These are phyloP conservation scores for Camelina neglecta DNA, from an alignment of 345 rosid genomes.

Conservation along the genomic window DNA sequence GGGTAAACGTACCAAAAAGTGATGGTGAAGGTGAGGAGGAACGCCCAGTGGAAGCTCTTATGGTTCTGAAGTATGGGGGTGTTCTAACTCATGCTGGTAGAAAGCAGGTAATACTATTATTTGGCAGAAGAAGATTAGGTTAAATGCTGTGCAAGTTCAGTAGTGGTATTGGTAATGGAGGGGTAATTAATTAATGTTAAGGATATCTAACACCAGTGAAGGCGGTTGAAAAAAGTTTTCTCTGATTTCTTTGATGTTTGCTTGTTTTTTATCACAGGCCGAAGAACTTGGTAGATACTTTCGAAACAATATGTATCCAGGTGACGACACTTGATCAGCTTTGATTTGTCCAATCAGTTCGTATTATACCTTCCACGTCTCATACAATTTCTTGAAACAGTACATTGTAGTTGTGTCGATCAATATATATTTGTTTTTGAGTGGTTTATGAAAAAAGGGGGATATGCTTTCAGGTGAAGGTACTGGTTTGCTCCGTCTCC, in stretches of 20 bases:
- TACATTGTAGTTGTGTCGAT: conserved; percentile 20
- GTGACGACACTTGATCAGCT: conserved; percentile 47
- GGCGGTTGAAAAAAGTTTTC: background rate
- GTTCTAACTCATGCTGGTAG: conserved; percentile 99
- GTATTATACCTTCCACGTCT: conserved; percentile 22
- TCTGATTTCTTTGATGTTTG: conserved; percentile 15
- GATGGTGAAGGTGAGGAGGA: conserved; percentile 97
- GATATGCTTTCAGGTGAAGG: conserved; percentile 84
- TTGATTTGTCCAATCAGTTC: conserved; percentile 15
- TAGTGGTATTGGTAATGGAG: conserved; percentile 16
- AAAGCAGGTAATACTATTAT: conserved; percentile 69
- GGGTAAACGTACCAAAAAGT: conserved; percentile 76
- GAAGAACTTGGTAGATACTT: conserved; percentile 99
- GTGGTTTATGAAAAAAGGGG: conserved; percentile 1
- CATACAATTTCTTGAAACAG: conserved; percentile 3
- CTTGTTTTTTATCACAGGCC: conserved; percentile 61
- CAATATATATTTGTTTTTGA: background rate
- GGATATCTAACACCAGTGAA: conserved; percentile 2
- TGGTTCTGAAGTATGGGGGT: conserved; percentile 99
- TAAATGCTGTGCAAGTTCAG: background rate
- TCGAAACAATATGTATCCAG: conserved; percentile 99
- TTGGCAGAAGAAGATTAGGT: background rate
- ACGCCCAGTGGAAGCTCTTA: conserved; percentile 93
- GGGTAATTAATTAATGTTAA: background rate
- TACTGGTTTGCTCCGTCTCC: conserved; percentile 96